These are phyloP conservation scores for Coniochaeta hoffmannii DNA, from an alignment of 2,329 filamentous ascomycete species.

Conservation along the genomic window DNA sequence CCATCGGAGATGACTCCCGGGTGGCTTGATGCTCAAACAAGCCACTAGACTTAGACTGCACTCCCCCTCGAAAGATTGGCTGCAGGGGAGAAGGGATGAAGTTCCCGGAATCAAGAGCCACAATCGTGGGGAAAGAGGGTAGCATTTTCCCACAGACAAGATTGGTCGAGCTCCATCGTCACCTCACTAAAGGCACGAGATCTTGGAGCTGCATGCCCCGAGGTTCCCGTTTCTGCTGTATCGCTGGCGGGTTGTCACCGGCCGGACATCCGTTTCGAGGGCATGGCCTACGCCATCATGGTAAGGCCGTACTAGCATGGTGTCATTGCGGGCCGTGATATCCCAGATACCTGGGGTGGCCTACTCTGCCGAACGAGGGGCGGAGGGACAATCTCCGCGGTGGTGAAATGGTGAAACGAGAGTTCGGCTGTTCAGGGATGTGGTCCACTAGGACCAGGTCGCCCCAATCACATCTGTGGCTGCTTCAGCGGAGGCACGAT, in stretches of 20 bases:
- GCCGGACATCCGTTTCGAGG: background rate
- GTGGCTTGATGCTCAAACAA: constrained; percentile 4
- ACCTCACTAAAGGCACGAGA: too few relatives aligned
- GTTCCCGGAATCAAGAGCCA: background rate
- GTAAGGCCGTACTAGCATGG: background rate
- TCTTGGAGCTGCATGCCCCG: constrained; percentile 2
- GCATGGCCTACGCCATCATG: background rate
- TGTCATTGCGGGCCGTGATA: background rate
- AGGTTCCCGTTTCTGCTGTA: background rate
- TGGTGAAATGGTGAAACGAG: background rate
- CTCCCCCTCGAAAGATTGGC: background rate
- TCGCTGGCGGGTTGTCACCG: background rate
- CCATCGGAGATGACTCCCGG: background rate
- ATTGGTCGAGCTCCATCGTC: background rate
- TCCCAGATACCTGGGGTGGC: background rate
- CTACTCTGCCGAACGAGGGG: background rate
- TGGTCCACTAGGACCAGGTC: background rate
- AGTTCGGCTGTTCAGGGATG: background rate
- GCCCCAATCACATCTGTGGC: background rate
- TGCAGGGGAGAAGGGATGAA: background rate
- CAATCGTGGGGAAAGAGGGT: background rate
- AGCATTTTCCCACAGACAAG: background rate
- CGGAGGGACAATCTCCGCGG: background rate
- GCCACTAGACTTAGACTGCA: too few relatives aligned
- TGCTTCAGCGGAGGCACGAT: background rate